A percentile compares a stretch with the other conserved stretches of the same genome.
These are phyloP conservation scores for Phaeosphaeriaceae sp. DNA, from an alignment of 2,329 filamentous ascomycete genomes.

Conservation along the genomic window DNA sequence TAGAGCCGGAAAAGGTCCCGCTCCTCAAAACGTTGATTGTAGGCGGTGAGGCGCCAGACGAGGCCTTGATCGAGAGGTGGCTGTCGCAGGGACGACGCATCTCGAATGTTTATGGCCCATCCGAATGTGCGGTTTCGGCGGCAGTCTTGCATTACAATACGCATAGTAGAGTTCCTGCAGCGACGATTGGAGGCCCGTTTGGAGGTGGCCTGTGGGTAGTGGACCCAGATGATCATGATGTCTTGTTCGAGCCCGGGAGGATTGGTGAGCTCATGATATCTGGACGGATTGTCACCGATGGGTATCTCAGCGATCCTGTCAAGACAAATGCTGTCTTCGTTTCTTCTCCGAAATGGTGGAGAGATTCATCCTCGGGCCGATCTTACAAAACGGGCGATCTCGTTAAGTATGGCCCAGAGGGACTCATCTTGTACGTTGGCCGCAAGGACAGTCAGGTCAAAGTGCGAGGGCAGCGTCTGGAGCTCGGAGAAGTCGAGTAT, in stretches of 20 bases:
- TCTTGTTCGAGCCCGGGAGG: slow-evolving; percentile 38
- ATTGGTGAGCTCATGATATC: slow-evolving; percentile 62
- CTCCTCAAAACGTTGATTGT: neutral
- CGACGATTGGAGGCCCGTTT: neutral
- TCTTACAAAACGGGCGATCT: slow-evolving; percentile 22
- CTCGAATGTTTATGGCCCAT: slow-evolving; percentile 31
- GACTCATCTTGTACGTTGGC: slow-evolving; percentile 11
- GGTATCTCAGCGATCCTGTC: slow-evolving; percentile 29
- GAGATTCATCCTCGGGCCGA: neutral
- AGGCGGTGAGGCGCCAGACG: slow-evolving; percentile 17
- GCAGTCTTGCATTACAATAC: slow-evolving; percentile 3
- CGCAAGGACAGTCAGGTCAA: slow-evolving; percentile 21
- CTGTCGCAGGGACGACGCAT: neutral
- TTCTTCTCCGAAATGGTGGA: neutral
- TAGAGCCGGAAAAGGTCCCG: slow-evolving; percentile 35
- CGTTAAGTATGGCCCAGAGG: slow-evolving; percentile 11
- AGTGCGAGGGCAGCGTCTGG: slow-evolving; percentile 20
- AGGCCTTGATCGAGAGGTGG: neutral
- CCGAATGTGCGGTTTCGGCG: slow-evolving; percentile 28
- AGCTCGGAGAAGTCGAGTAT: slow-evolving; percentile 17
- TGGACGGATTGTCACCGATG: slow-evolving; percentile 52
- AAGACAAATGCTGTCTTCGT: slow-evolving; percentile 34
- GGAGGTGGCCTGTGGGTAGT: neutral
- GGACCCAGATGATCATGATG: slow-evolving; percentile 6
- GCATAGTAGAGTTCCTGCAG: no score